Evolutionary conservation across 352 stramenopile species (phyloP).

Genomic region (Phytophthora tentaculata): DNA sequence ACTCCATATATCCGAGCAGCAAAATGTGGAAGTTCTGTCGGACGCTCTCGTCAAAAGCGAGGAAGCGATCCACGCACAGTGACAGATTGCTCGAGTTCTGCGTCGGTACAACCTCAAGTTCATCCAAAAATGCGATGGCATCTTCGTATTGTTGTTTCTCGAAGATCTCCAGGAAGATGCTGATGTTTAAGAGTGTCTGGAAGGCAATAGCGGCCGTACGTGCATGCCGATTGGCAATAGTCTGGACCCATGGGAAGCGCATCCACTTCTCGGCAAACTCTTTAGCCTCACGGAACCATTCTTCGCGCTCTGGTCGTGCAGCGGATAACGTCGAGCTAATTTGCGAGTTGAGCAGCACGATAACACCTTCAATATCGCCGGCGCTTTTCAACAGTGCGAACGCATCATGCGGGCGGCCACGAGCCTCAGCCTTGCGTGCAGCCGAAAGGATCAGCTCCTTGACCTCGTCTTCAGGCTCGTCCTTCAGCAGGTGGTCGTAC

Average conservation of each 20-base stretch:
- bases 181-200: conserved; percentile 88
- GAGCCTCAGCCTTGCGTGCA: conserved; percentile 76
- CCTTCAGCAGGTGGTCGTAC: conserved; percentile 74
- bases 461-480: conserved; percentile 77
- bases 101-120: conserved; percentile 74
- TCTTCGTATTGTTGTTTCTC: conserved; percentile 86
- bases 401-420: conserved; percentile 73
- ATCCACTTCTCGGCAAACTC: conserved; percentile 90
- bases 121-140: conserved; percentile 84
- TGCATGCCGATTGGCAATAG: conserved; percentile 74
- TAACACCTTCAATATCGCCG: conserved; percentile 76
- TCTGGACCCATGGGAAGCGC: conserved; percentile 84
- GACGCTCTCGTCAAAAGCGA: conserved; percentile 81
- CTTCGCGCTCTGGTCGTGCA: conserved; percentile 65
- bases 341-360: conserved; percentile 79
- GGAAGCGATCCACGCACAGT: conserved; percentile 84
- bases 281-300: conserved; percentile 85
- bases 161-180: conserved; percentile 86
- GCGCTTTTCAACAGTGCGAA: conserved; percentile 82
- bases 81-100: conserved; percentile 64
- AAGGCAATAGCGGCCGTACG: conserved; percentile 76
- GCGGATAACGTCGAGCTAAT: conserved; percentile 68
- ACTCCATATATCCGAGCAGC: conserved; percentile 88
- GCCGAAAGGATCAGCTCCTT: conserved; percentile 77
- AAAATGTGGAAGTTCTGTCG: conserved; percentile 88